Conservation (phyloP, 106 monocot species). For the Phalaenopsis aphrodite region DNA sequence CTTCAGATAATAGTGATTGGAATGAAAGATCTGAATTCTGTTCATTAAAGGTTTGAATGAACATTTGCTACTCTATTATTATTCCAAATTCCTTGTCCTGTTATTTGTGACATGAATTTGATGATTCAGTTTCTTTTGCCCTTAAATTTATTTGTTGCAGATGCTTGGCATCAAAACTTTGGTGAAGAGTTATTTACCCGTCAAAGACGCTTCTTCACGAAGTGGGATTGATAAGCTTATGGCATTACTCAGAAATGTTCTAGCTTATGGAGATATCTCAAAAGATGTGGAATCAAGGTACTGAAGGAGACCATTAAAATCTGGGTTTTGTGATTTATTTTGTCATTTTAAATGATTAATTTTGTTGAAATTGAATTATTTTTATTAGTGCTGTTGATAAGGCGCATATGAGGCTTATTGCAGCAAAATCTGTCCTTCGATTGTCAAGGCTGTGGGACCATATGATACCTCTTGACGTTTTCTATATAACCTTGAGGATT, state of each 20-base stretch:
- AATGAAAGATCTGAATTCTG: conserved; percentile 70
- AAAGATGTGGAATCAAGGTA: conserved; percentile 73
- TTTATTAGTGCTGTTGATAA: conserved; percentile 70
- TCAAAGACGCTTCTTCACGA: conserved; percentile 76
- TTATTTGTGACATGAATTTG: neutral
- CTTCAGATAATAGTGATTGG: conserved; percentile 36
- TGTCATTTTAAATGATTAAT: neutral
- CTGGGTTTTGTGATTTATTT: conserved; percentile 4
- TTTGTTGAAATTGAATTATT: neutral
- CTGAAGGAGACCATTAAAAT: neutral
- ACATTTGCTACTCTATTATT: neutral
- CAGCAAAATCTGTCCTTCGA: conserved; percentile 90
- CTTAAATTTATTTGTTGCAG: conserved; percentile 26
- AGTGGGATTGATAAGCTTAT: conserved; percentile 76
- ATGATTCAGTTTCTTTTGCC: neutral
- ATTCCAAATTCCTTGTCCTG: neutral
- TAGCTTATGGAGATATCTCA: conserved; percentile 74
- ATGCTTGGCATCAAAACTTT: conserved; percentile 86
- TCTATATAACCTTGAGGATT: conserved; percentile 70
- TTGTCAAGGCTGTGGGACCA: conserved; percentile 94
- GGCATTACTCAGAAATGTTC: conserved; percentile 61
- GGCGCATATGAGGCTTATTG: conserved; percentile 77
- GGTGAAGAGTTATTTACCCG: conserved; percentile 88
- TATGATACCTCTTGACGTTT: conserved; percentile 75
- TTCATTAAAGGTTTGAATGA: conserved; percentile 59